phyloP scores from a whole-genome alignment of 805 yeast genomes.

The Ogataea zsoltii region DNA sequence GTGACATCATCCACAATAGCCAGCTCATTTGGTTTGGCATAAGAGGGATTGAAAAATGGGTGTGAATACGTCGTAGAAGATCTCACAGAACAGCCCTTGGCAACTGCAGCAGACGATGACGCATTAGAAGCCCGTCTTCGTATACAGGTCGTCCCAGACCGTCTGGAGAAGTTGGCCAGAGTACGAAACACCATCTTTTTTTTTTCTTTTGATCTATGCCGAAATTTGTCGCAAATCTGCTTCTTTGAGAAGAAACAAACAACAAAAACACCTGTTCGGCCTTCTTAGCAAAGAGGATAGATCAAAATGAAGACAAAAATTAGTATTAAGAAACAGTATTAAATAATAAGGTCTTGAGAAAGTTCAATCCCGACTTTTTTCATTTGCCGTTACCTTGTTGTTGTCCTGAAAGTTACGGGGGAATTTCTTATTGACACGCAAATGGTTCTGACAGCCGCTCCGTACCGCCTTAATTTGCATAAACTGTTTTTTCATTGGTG shows the following conservation, averaged over 20 bases:
- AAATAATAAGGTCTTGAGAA: too few relatives aligned
- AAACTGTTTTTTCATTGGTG: not conserved
- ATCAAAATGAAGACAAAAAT: not conserved
- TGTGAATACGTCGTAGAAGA: conserved; percentile 17
- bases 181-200: conserved; percentile 32
- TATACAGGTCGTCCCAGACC: conserved; percentile 19
- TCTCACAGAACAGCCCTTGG: conserved; percentile 4
- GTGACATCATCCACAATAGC: conserved; percentile 31
- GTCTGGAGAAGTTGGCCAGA: conserved; percentile 28
- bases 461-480: not conserved
- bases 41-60: conserved; percentile 39
- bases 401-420: not conserved
- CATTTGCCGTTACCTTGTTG: not conserved
- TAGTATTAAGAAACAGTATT: not conserved
- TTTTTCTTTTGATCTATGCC: conserved; percentile 8
- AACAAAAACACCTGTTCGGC: not conserved
- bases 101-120: conserved; percentile 12
- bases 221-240: not conserved
- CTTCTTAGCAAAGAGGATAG: not conserved
- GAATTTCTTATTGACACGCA: not conserved
- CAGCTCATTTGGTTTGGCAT: conserved; percentile 31
- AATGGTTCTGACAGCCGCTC: not conserved
- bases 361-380: not conserved
- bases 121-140: conserved; percentile 13
- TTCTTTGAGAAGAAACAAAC: not conserved